phyloP scores from a whole-genome alignment of 768 basidiomycete species.

The Calvatia gigantea region DNA sequence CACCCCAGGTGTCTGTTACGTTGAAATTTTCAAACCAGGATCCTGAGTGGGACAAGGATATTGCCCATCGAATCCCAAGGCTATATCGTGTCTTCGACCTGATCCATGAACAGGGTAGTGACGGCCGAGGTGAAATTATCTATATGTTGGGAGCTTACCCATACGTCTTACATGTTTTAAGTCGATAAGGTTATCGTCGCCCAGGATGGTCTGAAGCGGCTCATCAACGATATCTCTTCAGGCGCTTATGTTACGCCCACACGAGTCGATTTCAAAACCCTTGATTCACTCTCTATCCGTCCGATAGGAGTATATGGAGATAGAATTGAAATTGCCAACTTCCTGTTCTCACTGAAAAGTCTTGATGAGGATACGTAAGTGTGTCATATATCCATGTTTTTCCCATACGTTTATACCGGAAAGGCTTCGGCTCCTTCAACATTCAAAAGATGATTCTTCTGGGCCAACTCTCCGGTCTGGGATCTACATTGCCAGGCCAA shows the following conservation, averaged over 20 bases:
- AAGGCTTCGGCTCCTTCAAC: constrained; percentile 11
- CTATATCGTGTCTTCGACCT: constrained; percentile 16
- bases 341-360: constrained; percentile 33
- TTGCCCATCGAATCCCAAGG: background rate
- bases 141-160: background rate
- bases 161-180: constrained; percentile 16
- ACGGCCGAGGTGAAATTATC: constrained; percentile 34
- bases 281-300: constrained; percentile 43
- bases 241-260: constrained; percentile 52
- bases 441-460: constrained; percentile 1
- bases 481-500: constrained; percentile 37
- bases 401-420: background rate
- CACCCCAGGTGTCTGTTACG: too few species aligned
- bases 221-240: constrained; percentile 46
- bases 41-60: background rate
- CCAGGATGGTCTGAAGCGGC: constrained; percentile 42
- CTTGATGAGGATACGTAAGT: constrained; percentile 40
- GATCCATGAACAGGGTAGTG: constrained; percentile 21
- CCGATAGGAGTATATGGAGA: constrained; percentile 59
- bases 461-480: constrained; percentile 39
- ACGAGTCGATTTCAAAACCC: constrained; percentile 49
- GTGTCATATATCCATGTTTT: background rate
- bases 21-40: too few species aligned
- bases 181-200: constrained; percentile 64
- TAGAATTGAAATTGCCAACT: constrained; percentile 43